Base-by-base conservation (phyloP, 2,329 filamentous ascomycete genomes). In the Exophiala spinifera region DNA sequence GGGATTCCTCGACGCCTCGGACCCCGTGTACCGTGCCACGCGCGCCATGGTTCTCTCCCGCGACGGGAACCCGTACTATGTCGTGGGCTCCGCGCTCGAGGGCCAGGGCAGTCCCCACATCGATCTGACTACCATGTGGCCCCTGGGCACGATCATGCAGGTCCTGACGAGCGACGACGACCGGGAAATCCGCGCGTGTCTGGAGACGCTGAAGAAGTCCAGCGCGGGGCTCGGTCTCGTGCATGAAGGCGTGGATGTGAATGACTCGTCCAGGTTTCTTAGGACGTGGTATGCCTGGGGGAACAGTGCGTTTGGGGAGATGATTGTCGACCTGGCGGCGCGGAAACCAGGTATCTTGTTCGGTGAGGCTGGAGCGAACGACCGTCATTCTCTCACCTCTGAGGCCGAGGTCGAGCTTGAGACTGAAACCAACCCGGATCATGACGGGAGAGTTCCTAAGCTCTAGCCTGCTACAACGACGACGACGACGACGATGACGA, bases 111-210 rank as follows among this genome's bases (percentile, higher is more conserved):
- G 91, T 1, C 83, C 83, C 21, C 83, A 86, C 61, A 70, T 96
- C 61, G 94, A 94, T 0, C 74, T 95, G 14, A 76, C 82, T 64
- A 88, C 96, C 61, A 92, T 92, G 8, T 99, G 94, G 94, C 94
- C 94, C 0, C 96, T 99, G 91, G 94, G 89, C 68, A 75, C 96
- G 59, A 78, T 99, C 7, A 82, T 96, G 15, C 91, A 96, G 70
- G 89, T 89, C 2, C 89, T 94, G 80, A 99, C 94, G 0, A 87
- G 85, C 3, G 80, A 92, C 46, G 79, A 91, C 54, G 76, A 79
- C 0, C 59, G 62, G 13, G 94, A 97, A 73, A 97, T 99, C 61
- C 76, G 72, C 56, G 78, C 81, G 46, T 88, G 86, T 57, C 71
- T 99, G 25, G 76, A 83, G 5, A 70, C 86, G 28, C 92, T 99